phyloP scores from a whole-genome alignment of 352 stramenopile species.

The Sclerospora graminicola region DNA sequence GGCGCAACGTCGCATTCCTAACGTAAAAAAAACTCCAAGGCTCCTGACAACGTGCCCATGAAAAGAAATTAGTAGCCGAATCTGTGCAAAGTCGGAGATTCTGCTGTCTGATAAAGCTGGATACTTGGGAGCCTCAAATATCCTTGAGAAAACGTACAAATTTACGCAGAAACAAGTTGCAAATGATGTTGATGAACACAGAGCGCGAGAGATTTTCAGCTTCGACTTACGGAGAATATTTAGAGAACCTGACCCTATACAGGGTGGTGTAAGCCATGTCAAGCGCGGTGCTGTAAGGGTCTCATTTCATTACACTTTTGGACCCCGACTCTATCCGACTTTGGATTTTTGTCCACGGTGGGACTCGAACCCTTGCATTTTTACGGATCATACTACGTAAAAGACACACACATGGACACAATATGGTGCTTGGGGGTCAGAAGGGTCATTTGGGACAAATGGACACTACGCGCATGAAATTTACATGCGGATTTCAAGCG shows the following conservation, averaged over 20 bases:
- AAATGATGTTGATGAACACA: conserved; percentile 89
- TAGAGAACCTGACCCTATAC: too few relatives aligned
- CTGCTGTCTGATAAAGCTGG: conserved; percentile 80
- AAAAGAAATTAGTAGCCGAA: conserved; percentile 81
- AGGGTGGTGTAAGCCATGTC: too few relatives aligned
- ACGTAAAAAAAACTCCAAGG: conserved; percentile 86
- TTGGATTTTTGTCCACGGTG: too few relatives aligned
- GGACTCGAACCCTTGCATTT: too few relatives aligned
- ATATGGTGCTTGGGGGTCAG: conserved; percentile 88
- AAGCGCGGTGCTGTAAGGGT: too few relatives aligned
- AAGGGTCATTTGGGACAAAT: conserved; percentile 94
- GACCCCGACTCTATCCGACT: too few relatives aligned
- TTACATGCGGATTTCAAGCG: conserved; percentile 91
- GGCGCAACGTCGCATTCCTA: conserved; percentile 44
- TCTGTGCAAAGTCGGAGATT: conserved; percentile 85
- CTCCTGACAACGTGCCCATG: conserved; percentile 48
- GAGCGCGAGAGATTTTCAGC: conserved; percentile 92
- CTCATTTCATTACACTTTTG: too few relatives aligned
- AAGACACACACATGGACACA: conserved; percentile 92
- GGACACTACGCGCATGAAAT: conserved; percentile 87
- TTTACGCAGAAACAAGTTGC: conserved; percentile 88
- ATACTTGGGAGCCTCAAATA: conserved; percentile 89
- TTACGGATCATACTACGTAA: conserved; percentile 89
- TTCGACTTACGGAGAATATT: too few relatives aligned
- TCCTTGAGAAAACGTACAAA: conserved; percentile 95